A percentile compares a stretch with the other conserved stretches of the same genome.
Conservation (phyloP, 2,329 filamentous ascomycete genomes). For the Trichoderma atrobrunneum region DNA sequence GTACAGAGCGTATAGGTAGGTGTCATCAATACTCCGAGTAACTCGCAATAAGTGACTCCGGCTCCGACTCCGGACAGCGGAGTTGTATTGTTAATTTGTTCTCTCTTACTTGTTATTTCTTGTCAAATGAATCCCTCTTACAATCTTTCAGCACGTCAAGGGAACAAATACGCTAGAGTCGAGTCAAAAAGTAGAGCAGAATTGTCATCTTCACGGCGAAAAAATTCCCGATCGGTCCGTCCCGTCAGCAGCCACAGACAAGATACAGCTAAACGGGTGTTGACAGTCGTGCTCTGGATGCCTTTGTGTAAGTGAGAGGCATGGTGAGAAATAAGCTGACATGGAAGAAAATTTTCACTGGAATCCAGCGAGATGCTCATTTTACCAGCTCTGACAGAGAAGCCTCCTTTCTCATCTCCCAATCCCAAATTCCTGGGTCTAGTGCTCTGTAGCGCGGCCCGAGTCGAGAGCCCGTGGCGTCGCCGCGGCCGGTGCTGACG, state of each 20-base stretch:
- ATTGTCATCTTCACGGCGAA: not conserved
- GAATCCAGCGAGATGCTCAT: not conserved
- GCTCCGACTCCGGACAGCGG: not conserved
- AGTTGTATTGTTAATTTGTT: not conserved
- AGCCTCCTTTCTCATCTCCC: not conserved
- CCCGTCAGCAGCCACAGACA: not conserved
- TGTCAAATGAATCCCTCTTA: not conserved
- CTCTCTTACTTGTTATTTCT: not conserved
- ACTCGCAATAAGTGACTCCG: not conserved
- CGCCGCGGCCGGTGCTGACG: conserved; percentile 12
- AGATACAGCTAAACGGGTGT: not conserved
- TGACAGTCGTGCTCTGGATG: not conserved
- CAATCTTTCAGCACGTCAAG: not conserved
- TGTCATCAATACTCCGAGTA: not conserved
- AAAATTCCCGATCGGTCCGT: not conserved
- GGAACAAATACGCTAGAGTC: not conserved
- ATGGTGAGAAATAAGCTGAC: not conserved
- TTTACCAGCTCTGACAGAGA: not conserved
- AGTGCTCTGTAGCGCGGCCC: conserved; percentile 1
- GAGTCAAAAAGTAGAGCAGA: not conserved
- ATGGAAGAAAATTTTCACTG: not conserved
- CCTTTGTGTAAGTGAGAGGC: not conserved
- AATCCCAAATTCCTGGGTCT: not conserved
- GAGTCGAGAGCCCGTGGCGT: conserved; percentile 2
- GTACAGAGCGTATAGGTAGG: not conserved